Evolutionary conservation across 208 protist species (phyloP).

Genomic region (Crithidia brevicula): DNA sequence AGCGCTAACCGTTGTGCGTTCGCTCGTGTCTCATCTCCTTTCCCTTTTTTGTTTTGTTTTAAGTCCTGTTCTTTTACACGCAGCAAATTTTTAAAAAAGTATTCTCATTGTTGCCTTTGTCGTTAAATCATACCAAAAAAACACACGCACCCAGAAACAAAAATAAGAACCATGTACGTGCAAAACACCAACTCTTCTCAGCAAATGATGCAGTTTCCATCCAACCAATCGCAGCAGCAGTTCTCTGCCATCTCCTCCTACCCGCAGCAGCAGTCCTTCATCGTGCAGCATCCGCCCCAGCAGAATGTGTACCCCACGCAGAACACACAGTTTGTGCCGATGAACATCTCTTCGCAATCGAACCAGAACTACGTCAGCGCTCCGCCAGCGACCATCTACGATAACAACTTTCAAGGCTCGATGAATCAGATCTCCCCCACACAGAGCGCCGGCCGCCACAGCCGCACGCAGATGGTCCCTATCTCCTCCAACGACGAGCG

Average conservation of each 20-base stretch:
- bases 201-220: conserved; percentile 39
- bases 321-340: conserved; percentile 37
- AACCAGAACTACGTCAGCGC: conserved; percentile 43
- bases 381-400: conserved; percentile 22
- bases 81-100: too few relatives aligned
- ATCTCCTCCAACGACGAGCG: conserved; percentile 58
- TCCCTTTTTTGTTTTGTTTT: too few relatives aligned
- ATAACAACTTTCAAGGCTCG: conserved; percentile 28
- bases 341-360: conserved; percentile 43
- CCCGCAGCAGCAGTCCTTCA: conserved; percentile 33
- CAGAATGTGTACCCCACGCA: conserved; percentile 39
- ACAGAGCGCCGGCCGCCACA: conserved; percentile 25
- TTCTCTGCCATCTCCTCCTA: conserved; percentile 42
- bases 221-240: conserved; percentile 41
- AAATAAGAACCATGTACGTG: conserved; percentile 42
- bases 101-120: not conserved
- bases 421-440: conserved; percentile 31
- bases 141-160: too few relatives aligned
- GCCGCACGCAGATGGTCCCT: conserved; percentile 40
- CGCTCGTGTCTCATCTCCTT: too few relatives aligned
- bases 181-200: conserved; percentile 27
- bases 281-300: conserved; percentile 41
- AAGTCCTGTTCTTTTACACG: too few relatives aligned
- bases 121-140: not conserved
- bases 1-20: too few relatives aligned